These are phyloP conservation scores for Cyanidiococcus yangmingshanensis DNA, from an alignment of 23 red algal species.

Conservation along the genomic window DNA sequence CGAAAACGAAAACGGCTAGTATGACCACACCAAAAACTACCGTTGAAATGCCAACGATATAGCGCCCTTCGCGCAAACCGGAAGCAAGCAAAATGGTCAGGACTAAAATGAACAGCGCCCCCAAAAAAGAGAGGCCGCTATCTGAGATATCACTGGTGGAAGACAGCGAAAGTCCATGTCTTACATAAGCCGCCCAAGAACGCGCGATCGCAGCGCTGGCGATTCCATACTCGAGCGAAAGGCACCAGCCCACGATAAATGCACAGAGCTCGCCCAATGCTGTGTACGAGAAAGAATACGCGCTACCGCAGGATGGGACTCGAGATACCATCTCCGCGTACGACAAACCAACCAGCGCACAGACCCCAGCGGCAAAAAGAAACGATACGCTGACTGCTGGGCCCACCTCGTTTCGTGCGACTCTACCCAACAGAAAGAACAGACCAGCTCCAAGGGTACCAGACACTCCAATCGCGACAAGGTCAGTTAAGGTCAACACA, in stretches of 20 bases:
- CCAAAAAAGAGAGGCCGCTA: slow-evolving; percentile 33
- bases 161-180: slow-evolving; percentile 27
- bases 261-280: slow-evolving; percentile 62
- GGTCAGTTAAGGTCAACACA: slow-evolving; percentile 47
- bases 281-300: slow-evolving; percentile 78
- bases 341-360: slow-evolving; percentile 51
- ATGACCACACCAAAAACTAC: slow-evolving; percentile 52
- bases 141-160: slow-evolving; percentile 23
- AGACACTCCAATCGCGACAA: slow-evolving; percentile 55
- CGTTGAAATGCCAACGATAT: slow-evolving; percentile 55
- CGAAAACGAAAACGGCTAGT: slow-evolving; percentile 36
- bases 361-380: slow-evolving; percentile 45
- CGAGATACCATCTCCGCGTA: slow-evolving; percentile 86
- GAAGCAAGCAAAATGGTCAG: slow-evolving; percentile 34
- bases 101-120: slow-evolving; percentile 30
- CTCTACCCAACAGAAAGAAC: slow-evolving; percentile 66
- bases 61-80: slow-evolving; percentile 69
- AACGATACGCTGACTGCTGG: slow-evolving; percentile 68
- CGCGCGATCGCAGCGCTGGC: slow-evolving; percentile 69
- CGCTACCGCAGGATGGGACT: slow-evolving; percentile 38
- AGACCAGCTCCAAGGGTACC: slow-evolving; percentile 74
- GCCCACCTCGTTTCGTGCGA: slow-evolving; percentile 50
- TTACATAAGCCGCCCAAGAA: slow-evolving; percentile 61
- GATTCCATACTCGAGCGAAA: slow-evolving; percentile 84
- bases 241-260: slow-evolving; percentile 74